Percentiles rank a stretch among this genome's conserved stretches.
These are phyloP conservation scores for Gentiana dahurica DNA, from an alignment of 257 asterid genomes.

Conservation along the genomic window DNA sequence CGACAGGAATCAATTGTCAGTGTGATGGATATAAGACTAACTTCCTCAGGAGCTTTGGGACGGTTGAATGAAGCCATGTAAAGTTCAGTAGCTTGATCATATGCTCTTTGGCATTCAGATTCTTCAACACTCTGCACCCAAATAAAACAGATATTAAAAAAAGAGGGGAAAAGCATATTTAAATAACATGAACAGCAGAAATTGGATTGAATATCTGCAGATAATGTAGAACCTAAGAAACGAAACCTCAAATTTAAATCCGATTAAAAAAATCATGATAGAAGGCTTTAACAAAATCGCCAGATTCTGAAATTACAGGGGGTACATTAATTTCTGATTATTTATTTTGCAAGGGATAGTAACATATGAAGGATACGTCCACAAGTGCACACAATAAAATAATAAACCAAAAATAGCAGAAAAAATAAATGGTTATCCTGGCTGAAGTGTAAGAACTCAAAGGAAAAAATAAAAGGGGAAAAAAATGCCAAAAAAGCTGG, in stretches of 20 bases:
- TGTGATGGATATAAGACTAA: background rate
- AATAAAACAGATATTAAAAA: background rate
- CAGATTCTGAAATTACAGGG: too few relatives aligned
- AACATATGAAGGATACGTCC: too few relatives aligned
- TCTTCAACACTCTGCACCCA: slow-evolving; percentile 82
- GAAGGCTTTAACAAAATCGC: too few relatives aligned
- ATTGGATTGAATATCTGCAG: background rate
- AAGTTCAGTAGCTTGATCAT: slow-evolving; percentile 61
- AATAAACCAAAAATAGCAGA: too few relatives aligned
- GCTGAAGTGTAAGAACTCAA: too few relatives aligned
- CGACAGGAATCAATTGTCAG: slow-evolving; percentile 6
- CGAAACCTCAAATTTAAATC: too few relatives aligned
- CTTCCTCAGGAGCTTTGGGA: slow-evolving; percentile 50
- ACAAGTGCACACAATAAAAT: too few relatives aligned
- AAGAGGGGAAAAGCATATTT: background rate
- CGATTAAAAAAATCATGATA: too few relatives aligned
- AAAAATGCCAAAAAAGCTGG: slow-evolving; percentile 5
- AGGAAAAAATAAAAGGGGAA: background rate
- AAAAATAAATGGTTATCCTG: too few relatives aligned
- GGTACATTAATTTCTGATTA: too few relatives aligned
- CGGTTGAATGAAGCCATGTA: slow-evolving; percentile 77
- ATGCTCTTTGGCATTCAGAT: slow-evolving; percentile 95
- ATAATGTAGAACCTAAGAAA: too few relatives aligned
- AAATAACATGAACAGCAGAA: background rate
- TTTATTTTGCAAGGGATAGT: too few relatives aligned